Conservation (phyloP, 2,329 filamentous ascomycete genomes). For the Sordariomycetes sp. region DNA sequence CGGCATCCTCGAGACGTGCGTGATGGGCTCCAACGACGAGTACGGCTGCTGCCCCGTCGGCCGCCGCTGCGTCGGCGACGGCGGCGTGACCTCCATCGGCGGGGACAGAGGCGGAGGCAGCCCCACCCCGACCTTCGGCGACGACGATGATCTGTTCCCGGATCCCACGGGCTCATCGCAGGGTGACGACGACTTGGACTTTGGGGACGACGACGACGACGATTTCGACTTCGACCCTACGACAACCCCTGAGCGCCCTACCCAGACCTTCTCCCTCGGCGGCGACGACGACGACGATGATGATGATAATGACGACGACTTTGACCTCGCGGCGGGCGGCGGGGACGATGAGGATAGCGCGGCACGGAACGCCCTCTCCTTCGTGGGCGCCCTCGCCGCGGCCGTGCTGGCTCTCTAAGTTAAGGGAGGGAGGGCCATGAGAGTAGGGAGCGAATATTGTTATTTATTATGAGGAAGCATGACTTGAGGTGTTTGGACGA, state of each 20-base stretch:
- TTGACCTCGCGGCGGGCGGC: not conserved
- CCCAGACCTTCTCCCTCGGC: not conserved
- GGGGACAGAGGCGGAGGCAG: not conserved
- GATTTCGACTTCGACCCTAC: not conserved
- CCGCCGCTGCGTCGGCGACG: conserved; percentile 14
- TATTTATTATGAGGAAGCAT: not conserved
- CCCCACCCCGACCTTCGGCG: not conserved
- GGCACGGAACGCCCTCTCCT: not conserved
- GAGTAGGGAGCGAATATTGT: not conserved
- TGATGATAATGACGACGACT: not conserved
- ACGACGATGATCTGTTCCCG: not conserved
- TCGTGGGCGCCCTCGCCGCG: not conserved
- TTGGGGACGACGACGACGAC: not conserved
- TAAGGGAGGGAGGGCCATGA: not conserved
- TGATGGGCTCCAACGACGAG: conserved; percentile 13
- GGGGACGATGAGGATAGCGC: not conserved
- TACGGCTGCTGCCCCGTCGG: conserved; percentile 20
- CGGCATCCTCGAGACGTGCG: conserved; percentile 12
- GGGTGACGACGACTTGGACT: not conserved
- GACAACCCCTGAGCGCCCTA: not conserved
- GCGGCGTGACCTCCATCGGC: conserved; percentile 11
- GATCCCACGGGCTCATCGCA: not conserved
- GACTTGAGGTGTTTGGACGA: not conserved
- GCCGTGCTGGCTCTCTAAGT: not conserved
- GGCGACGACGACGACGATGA: not conserved